Evolutionary conservation across 441 rosid species (phyloP).

Genomic region (Dalechampia spathulata): DNA sequence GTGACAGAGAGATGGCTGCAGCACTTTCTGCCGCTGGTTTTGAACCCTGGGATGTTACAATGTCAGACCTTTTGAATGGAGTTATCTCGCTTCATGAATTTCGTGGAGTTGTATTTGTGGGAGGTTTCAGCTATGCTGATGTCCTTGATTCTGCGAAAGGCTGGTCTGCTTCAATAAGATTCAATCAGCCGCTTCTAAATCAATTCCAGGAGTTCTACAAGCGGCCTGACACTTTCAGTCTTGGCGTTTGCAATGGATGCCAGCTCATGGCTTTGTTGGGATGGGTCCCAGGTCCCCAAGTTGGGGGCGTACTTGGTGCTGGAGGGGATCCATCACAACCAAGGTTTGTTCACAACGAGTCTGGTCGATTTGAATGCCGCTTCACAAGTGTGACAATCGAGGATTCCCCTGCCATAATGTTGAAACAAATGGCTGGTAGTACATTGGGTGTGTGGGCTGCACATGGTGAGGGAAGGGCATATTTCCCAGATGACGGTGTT

Average conservation of each 20-base stretch:
- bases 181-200: conserved; percentile 60
- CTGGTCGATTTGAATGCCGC: conserved; percentile 93
- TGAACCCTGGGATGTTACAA: conserved; percentile 92
- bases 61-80: conserved; percentile 82
- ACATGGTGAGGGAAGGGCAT: conserved; percentile 95
- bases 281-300: conserved; percentile 97
- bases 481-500: conserved; percentile 89
- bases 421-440: conserved; percentile 95
- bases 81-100: conserved; percentile 53
- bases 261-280: conserved; percentile 95
- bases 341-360: conserved; percentile 87
- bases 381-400: conserved; percentile 72
- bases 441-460: conserved; percentile 97
- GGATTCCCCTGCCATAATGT: conserved; percentile 86
- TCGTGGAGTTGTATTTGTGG: conserved; percentile 85
- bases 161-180: conserved; percentile 91
- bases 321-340: conserved; percentile 88
- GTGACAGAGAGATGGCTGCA: conserved; percentile 96
- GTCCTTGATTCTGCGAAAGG: conserved; percentile 98
- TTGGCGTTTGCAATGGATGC: conserved; percentile 95
- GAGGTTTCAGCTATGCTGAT: conserved; percentile 96
- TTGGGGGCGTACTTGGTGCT: conserved; percentile 70
- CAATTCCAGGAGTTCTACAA: conserved; percentile 92
- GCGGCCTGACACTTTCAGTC: conserved; percentile 86
- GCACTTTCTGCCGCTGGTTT: conserved; percentile 87